Base-by-base conservation (phyloP, 2,329 filamentous ascomycete genomes). In the Graphium sp. region DNA sequence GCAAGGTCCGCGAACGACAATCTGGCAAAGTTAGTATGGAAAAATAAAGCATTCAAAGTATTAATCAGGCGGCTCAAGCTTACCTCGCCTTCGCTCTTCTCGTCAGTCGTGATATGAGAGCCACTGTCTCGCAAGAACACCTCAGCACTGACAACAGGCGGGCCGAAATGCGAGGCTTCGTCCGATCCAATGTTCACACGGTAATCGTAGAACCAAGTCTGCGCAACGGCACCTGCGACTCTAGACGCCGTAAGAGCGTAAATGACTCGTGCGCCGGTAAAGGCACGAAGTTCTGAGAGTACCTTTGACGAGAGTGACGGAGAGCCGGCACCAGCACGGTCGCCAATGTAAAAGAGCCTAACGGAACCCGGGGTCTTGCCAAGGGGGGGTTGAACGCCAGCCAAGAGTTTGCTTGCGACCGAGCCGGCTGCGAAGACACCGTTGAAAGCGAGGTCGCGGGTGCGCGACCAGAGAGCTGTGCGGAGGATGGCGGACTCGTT, bases 181-280 rank as follows among this genome's bases (percentile, higher is more conserved):
- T 46, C 41, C 28, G 41, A 37, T 29, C 37, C 39, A 22, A 48
- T 50, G 21, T 51, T 55, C 35, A 64, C 61, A 38, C 87, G 62
- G 49, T 95, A 95, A 47, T 95, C 87, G 45, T 81, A 91, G 22
- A 85, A 64, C 35, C 81, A 74, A 6, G 81, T 92, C 54, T 95
- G 87, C 2, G 77, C 61, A n/a, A 92, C 69, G 1, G 85, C 77
- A 21, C 89, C 89, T 3, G 85, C 87, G n/a, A 95, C 80, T 35
- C 71, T 69, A 15, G 82, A 60, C 1, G 79, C 74, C 12, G 83
- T 79, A 31, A 98, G 61, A 4, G 84, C 85, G 49, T 95, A 93
- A 28, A 91, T 62, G 32, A 94, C 62, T 29, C 83, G 71, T 2
- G 83, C 76, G 17, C 77, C 70, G 2, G 79, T 81, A 49, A 84